Evolutionary conservation across 2,329 filamentous ascomycete genomes (phyloP).

Genomic region (Thelonectria olida): DNA sequence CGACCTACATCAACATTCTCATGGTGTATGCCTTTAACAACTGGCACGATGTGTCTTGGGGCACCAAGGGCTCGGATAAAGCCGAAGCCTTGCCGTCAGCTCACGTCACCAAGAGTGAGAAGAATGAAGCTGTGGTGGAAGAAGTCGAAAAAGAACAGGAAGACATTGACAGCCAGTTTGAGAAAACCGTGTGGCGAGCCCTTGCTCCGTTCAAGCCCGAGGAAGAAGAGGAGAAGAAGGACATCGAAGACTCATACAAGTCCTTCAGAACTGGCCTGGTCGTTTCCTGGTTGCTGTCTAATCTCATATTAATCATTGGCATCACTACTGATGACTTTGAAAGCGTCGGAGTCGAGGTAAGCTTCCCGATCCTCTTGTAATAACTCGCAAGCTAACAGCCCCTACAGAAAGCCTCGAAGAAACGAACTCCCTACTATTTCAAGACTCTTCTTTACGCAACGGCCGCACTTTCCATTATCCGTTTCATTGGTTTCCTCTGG

Average conservation of each 20-base stretch:
- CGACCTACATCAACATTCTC: slow-evolving; percentile 39
- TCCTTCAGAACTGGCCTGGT: slow-evolving; percentile 38
- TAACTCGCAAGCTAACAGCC: slow-evolving; percentile 12
- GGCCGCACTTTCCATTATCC: slow-evolving; percentile 34
- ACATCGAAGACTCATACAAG: slow-evolving; percentile 36
- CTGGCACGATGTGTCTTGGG: slow-evolving; percentile 39
- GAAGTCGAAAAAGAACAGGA: slow-evolving; percentile 37
- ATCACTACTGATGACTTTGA: slow-evolving; percentile 37
- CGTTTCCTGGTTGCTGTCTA: slow-evolving; percentile 37
- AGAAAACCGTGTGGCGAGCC: slow-evolving; percentile 37
- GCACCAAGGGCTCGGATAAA: slow-evolving; percentile 36
- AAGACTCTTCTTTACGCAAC: slow-evolving; percentile 35
- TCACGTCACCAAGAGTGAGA: slow-evolving; percentile 32
- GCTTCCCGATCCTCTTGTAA: neutral
- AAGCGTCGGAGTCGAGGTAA: slow-evolving; percentile 33
- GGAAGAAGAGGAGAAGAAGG: slow-evolving; percentile 34
- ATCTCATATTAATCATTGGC: slow-evolving; percentile 36
- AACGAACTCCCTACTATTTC: slow-evolving; percentile 35
- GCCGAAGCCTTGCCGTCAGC: slow-evolving; percentile 34
- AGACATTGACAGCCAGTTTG: slow-evolving; percentile 38
- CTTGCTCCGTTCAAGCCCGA: slow-evolving; percentile 35
- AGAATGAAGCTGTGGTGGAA: slow-evolving; percentile 33
- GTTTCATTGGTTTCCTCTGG: slow-evolving; percentile 38
- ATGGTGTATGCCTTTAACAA: slow-evolving; percentile 41
- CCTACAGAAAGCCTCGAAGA: slow-evolving; percentile 25